Evolutionary conservation across 495 filamentous ascomycete genomes (phyloP), one percentile per base, ranked within the genome.

Genomic region (Penicillium verhagenii): DNA sequence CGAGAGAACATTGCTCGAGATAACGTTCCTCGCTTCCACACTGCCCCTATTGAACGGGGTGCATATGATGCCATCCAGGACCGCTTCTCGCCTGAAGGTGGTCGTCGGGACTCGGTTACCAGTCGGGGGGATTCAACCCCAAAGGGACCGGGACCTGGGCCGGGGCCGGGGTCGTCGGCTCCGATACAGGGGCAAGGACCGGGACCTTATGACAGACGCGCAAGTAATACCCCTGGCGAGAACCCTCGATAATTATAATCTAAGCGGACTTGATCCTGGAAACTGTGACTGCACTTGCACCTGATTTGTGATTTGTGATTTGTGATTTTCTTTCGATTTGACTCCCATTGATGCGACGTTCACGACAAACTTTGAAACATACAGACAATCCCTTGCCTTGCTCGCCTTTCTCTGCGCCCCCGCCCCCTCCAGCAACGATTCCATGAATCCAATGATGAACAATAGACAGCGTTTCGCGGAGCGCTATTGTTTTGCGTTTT

Each of bases 61-160:
- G 28, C 54, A 4, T 64, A 52, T 28, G 57, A 62, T 19, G 42
- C 59, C 39, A 52, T 62, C 16, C 48, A 57, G 18, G 72, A 73
- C 13, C 61, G 69, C 21, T 65, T 62, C 24, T 63, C 72, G 11
- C 66, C 68, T 26, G 69, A 70, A 42, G 65, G 61, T 54, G 57
- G 56, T 39, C 67, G 65, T n/a, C 60, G 70, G 11, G 57, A 61
- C 39, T 68, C 65, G 11, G 47, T 51, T 10, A 54, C 52, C 24
- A 57, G 50, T 52, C 57, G 58, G 13, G 50, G 55, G 10, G 58
- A 64, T 18, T 57, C 57, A 14, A 48, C 44, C 10, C 40, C 53
- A 28, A 24, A 38, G 9, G 57, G 53, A 10, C 37, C 24, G 16
- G 57, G 53, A 7, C 37, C 51, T 6, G n/a, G n/a, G n/a, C n/a